These are phyloP conservation scores for Rhexocercosporidium sp. DNA, from an alignment of 2,329 filamentous ascomycete genomes.

Conservation along the genomic window DNA sequence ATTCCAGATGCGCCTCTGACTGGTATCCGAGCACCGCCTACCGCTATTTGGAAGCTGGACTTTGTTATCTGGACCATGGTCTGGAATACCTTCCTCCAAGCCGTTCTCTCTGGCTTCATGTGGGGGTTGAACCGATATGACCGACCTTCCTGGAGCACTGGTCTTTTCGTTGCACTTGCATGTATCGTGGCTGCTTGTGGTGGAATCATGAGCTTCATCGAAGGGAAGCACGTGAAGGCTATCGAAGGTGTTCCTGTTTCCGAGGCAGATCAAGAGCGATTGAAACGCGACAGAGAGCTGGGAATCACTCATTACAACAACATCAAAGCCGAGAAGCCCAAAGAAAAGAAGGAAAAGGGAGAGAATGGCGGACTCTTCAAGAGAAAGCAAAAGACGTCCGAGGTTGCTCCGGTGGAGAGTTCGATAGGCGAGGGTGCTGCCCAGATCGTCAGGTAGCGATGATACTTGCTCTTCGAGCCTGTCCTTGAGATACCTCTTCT, in stretches of 20 bases:
- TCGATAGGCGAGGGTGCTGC: constrained; percentile 22
- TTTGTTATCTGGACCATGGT: constrained; percentile 80
- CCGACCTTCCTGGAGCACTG: constrained; percentile 80
- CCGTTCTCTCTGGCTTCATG: constrained; percentile 78
- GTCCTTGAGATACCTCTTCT: constrained; percentile 5
- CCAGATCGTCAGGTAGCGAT: constrained; percentile 26
- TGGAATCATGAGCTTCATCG: constrained; percentile 72
- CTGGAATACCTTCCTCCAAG: constrained; percentile 79
- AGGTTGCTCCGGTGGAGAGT: constrained; percentile 17
- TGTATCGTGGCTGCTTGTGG: constrained; percentile 71
- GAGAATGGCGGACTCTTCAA: constrained; percentile 29
- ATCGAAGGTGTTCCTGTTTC: constrained; percentile 73
- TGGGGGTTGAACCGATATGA: constrained; percentile 77
- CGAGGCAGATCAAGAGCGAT: constrained; percentile 56
- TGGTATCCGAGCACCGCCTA: constrained; percentile 70
- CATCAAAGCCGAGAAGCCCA: constrained; percentile 56
- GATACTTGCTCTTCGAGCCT: not conserved
- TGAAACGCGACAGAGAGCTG: constrained; percentile 57
- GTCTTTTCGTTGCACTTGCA: constrained; percentile 76
- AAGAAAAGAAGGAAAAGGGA: constrained; percentile 45
- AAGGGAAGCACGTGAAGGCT: constrained; percentile 73
- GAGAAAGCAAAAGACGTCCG: constrained; percentile 24
- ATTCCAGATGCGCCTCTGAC: constrained; percentile 74
- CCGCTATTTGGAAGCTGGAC: constrained; percentile 76
- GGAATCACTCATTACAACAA: constrained; percentile 66